phyloP scores from a whole-genome alignment of 2,329 filamentous ascomycete species.

The Botrytis squamosa region DNA sequence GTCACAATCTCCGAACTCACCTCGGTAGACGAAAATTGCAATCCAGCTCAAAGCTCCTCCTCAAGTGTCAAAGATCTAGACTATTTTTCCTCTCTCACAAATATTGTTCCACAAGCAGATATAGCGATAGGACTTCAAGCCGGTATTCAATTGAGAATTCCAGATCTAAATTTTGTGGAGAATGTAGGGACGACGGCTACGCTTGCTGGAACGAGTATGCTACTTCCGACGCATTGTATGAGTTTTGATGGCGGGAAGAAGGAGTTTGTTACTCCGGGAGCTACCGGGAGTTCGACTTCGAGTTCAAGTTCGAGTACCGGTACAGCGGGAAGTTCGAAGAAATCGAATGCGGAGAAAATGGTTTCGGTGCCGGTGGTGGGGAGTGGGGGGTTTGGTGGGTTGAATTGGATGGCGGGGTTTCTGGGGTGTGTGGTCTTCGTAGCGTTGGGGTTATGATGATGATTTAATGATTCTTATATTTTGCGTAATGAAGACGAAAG shows the following conservation, averaged over 20 bases:
- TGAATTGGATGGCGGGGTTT: not conserved
- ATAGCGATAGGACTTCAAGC: conserved; percentile 7
- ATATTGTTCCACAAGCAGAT: conserved; percentile 10
- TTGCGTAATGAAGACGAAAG: not conserved
- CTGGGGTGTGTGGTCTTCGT: not conserved
- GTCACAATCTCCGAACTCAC: conserved; percentile 10
- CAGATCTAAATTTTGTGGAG: not conserved
- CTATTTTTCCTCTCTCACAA: conserved; percentile 6
- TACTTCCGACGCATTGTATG: conserved; percentile 11
- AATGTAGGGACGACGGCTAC: not conserved
- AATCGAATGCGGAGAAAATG: not conserved
- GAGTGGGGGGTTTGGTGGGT: not conserved
- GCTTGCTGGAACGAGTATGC: not conserved
- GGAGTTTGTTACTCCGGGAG: not conserved
- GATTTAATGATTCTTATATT: not conserved
- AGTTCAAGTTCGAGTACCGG: not conserved
- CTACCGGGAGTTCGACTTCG: not conserved
- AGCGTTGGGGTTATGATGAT: conserved; percentile 1
- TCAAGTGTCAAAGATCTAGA: not conserved
- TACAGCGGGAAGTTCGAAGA: not conserved
- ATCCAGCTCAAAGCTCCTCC: not conserved
- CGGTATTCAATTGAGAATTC: not conserved
- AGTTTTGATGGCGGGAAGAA: conserved; percentile 8
- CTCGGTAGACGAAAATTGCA: conserved; percentile 4
- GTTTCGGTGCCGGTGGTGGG: not conserved